These are phyloP conservation scores for Thermothelomyces thermophilus DNA, from an alignment of 2,329 filamentous ascomycete species.

Conservation along the genomic window DNA sequence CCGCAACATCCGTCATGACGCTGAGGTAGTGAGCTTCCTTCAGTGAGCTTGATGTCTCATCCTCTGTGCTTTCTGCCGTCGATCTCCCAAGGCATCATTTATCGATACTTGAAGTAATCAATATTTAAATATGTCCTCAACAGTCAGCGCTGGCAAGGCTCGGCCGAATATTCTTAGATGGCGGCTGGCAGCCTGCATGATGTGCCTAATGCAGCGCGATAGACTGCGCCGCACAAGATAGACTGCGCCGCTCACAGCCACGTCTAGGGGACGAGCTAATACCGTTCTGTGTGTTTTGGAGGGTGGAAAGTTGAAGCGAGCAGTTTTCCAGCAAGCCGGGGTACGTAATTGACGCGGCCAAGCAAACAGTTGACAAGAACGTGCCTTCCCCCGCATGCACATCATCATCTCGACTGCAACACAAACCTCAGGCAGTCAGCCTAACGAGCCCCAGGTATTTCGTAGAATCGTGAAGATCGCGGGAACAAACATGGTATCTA, in stretches of 20 bases:
- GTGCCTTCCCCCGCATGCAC: too few species aligned
- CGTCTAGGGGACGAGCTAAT: neutral
- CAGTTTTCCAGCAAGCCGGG: too few species aligned
- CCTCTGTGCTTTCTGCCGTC: neutral
- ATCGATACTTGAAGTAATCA: neutral
- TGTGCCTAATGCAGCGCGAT: neutral
- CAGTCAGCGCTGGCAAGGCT: neutral
- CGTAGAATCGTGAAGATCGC: too few species aligned
- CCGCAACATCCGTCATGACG: slow-evolving; percentile 6
- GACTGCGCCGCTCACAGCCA: neutral
- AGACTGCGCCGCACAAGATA: neutral
- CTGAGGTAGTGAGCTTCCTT: neutral
- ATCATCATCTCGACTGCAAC: too few species aligned
- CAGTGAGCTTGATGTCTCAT: neutral
- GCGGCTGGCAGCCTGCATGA: neutral
- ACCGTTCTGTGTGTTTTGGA: too few species aligned
- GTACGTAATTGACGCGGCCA: too few species aligned
- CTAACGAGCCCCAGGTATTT: too few species aligned
- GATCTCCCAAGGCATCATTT: neutral
- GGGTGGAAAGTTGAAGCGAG: too few species aligned
- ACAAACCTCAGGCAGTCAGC: too few species aligned
- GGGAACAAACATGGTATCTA: too few species aligned
- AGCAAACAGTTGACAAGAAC: too few species aligned
- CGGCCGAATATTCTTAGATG: neutral
- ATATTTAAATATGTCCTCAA: neutral